A percentile compares a stretch with the other conserved stretches of the same genome.
Evolutionary conservation across 2,329 filamentous ascomycete genomes (phyloP).

Genomic region (Fusarium caatingaense): DNA sequence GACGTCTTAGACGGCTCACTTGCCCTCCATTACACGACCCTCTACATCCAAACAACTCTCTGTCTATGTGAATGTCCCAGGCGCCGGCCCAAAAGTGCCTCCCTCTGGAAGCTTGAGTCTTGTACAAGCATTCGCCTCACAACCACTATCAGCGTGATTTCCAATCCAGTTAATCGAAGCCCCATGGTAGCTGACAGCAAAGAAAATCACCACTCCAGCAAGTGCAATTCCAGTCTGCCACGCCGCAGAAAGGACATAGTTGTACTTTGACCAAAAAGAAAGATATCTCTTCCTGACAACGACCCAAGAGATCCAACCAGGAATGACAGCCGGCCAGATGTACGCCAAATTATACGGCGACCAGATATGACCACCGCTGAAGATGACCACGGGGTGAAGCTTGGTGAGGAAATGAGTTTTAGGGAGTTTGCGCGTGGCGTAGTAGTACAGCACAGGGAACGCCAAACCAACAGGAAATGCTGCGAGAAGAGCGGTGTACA

Average conservation of each 20-base stretch:
- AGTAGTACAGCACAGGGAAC: constrained; percentile 53
- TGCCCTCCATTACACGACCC: rapidly evolving
- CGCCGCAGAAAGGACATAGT: constrained; percentile 61
- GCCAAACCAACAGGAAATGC: constrained; percentile 55
- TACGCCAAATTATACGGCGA: constrained; percentile 61
- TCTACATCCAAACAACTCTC: neutral
- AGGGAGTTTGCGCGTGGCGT: constrained; percentile 50
- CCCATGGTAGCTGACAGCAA: constrained; percentile 56
- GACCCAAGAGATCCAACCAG: constrained; percentile 61
- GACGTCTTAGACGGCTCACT: neutral
- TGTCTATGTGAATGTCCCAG: constrained; percentile 28
- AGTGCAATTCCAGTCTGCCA: constrained; percentile 60
- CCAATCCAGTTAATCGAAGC: constrained; percentile 59
- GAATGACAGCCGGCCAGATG: constrained; percentile 58
- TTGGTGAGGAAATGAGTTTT: constrained; percentile 53
- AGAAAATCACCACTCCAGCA: constrained; percentile 62
- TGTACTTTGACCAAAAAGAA: constrained; percentile 62
- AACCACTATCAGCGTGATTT: constrained; percentile 49
- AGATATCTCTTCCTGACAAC: constrained; percentile 58
- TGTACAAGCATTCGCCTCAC: constrained; percentile 43
- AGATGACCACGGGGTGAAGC: constrained; percentile 58
- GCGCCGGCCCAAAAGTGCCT: constrained; percentile 47
- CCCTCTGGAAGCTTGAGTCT: constrained; percentile 43
- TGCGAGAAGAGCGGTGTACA: constrained; percentile 53
- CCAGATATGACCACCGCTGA: constrained; percentile 55